Evolutionary conservation across 2,329 filamentous ascomycete genomes (phyloP).

Genomic region (Bipolaris cookei): DNA sequence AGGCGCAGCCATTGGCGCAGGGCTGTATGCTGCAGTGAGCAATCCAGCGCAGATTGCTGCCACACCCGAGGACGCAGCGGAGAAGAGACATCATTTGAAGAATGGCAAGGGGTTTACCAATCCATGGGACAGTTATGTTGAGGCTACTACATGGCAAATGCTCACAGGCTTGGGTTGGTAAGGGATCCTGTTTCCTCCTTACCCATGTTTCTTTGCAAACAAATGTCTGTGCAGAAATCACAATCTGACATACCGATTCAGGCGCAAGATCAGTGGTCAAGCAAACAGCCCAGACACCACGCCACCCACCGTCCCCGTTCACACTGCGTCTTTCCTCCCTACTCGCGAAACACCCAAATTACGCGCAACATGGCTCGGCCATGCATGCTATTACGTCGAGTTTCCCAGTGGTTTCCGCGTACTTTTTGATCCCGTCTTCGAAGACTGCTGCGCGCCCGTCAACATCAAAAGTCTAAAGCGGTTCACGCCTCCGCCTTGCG

Average conservation of each 20-base stretch:
- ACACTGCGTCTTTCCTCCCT: slow-evolving; percentile 70
- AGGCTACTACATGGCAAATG: slow-evolving; percentile 47
- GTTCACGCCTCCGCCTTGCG: slow-evolving; percentile 78
- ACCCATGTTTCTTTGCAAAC: neutral
- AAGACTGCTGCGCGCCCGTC: slow-evolving; percentile 82
- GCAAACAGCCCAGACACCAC: slow-evolving; percentile 66
- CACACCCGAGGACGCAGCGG: slow-evolving; percentile 54
- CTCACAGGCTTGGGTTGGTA: slow-evolving; percentile 49
- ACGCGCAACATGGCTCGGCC: slow-evolving; percentile 91
- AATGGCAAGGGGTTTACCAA: slow-evolving; percentile 63
- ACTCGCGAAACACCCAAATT: slow-evolving; percentile 66
- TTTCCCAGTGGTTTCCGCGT: slow-evolving; percentile 86
- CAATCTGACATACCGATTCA: slow-evolving; percentile 16
- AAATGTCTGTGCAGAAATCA: neutral
- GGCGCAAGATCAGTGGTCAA: slow-evolving; percentile 58
- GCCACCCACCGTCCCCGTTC: slow-evolving; percentile 70
- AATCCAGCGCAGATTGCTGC: slow-evolving; percentile 48
- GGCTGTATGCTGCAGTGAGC: slow-evolving; percentile 52
- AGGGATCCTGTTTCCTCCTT: slow-evolving; percentile 8
- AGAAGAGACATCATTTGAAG: slow-evolving; percentile 59
- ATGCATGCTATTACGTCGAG: slow-evolving; percentile 92
- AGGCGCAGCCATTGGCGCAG: slow-evolving; percentile 32
- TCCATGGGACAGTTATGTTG: slow-evolving; percentile 62
- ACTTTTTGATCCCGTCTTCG: slow-evolving; percentile 92
- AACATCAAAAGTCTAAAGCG: slow-evolving; percentile 74